phyloP scores from a whole-genome alignment of 495 filamentous ascomycete genomes.

The Ramalina peruviana region DNA sequence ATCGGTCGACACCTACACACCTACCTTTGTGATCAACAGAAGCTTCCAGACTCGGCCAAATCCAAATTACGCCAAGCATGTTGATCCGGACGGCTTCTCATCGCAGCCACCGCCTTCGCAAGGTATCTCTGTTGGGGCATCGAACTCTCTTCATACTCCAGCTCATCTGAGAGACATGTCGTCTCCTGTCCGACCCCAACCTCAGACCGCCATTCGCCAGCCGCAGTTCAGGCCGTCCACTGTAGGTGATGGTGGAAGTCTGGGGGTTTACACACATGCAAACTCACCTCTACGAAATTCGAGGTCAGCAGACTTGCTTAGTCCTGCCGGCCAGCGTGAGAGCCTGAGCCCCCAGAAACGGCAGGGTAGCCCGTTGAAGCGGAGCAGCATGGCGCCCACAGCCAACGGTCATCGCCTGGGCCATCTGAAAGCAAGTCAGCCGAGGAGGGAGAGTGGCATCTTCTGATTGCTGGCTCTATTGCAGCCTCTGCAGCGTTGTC shows the following conservation, averaged over 20 bases:
- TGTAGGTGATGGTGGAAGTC: conserved; percentile 57
- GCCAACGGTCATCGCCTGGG: conserved; percentile 13
- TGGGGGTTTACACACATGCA: conserved; percentile 68
- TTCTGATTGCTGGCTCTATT: no score
- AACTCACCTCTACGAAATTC: conserved; percentile 67
- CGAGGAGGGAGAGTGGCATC: no score
- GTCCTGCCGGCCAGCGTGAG: conserved; percentile 26
- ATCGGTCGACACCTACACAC: conserved; percentile 58
- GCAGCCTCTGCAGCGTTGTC: no score
- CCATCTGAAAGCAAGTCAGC: conserved; percentile 4
- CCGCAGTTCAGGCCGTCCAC: conserved; percentile 37
- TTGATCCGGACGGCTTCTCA: conserved; percentile 48
- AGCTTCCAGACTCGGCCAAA: conserved; percentile 79
- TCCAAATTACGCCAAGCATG: conserved; percentile 67
- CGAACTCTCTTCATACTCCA: conserved; percentile 30
- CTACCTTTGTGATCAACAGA: conserved; percentile 63
- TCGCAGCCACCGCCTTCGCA: conserved; percentile 4
- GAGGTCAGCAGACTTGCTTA: conserved; percentile 30
- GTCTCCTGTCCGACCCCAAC: conserved; percentile 30
- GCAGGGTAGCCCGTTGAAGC: conserved; percentile 19
- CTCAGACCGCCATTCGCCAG: conserved; percentile 37
- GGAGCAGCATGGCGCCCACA: conserved; percentile 26
- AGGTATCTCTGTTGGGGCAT: conserved; percentile 14
- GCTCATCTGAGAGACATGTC: conserved; percentile 35
- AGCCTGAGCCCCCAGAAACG: conserved; percentile 21